Percentiles rank a stretch among this genome's conserved stretches.
Evolutionary conservation across 1,284 basidiomycete species (phyloP).

Genomic region (Hortiboletus rubellus): DNA sequence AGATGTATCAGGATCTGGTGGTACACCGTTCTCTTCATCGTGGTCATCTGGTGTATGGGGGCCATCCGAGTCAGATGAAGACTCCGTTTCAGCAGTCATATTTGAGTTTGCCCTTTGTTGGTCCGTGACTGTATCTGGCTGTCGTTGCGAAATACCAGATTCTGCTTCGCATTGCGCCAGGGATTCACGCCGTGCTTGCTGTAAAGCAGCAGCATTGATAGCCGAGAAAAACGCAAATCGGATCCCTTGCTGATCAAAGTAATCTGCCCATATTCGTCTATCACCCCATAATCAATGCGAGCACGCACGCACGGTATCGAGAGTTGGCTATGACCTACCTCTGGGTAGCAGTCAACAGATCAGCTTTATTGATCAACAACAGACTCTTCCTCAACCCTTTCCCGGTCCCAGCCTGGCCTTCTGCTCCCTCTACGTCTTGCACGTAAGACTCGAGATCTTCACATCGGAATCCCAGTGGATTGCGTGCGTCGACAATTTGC

Average conservation of each 20-base stretch:
- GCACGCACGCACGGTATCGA: constrained; percentile 20
- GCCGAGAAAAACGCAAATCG: constrained; percentile 97
- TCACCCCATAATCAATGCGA: constrained; percentile 36
- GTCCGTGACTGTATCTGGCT: neutral
- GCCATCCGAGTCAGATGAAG: constrained; percentile 29
- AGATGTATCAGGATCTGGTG: constrained; percentile 34
- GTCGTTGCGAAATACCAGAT: constrained; percentile 8
- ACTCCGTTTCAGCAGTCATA: constrained; percentile 15
- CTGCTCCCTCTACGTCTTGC: constrained; percentile 70
- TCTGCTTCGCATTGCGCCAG: constrained; percentile 24
- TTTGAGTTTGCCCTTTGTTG: neutral
- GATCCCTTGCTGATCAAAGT: constrained; percentile 83
- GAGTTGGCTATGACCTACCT: constrained; percentile 50
- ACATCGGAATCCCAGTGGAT: constrained; percentile 88
- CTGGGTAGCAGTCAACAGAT: constrained; percentile 87
- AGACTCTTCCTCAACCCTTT: constrained; percentile 70
- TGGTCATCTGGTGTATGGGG: constrained; percentile 26
- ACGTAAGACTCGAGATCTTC: constrained; percentile 92
- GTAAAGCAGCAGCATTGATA: constrained; percentile 82
- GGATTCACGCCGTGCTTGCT: constrained; percentile 68
- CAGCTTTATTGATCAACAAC: constrained; percentile 95
- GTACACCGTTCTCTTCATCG: constrained; percentile 30
- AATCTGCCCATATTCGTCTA: constrained; percentile 85
- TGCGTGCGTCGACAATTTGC: constrained; percentile 94
- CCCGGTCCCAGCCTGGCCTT: constrained; percentile 77